A percentile compares a stretch with the other conserved stretches of the same genome.
Conservation (phyloP, 2,329 filamentous ascomycete genomes). For the Colletotrichum neosansevieriae region DNA sequence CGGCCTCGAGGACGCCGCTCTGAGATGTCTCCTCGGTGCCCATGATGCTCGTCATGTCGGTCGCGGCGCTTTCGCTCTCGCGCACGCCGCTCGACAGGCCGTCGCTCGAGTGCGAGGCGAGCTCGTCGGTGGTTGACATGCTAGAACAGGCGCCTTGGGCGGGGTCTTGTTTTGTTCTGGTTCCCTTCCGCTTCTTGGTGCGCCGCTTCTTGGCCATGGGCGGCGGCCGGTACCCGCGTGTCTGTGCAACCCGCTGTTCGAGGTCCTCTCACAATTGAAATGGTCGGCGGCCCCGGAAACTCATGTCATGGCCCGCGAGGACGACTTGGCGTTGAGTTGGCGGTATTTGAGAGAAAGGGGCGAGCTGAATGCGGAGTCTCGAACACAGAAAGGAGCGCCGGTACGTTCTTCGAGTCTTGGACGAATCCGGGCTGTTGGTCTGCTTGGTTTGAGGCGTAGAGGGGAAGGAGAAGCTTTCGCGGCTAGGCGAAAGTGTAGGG, state of each 20-base stretch:
- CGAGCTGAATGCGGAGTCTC: conserved; percentile 4
- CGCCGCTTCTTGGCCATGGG: conserved; percentile 53
- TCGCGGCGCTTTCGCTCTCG: conserved; percentile 50
- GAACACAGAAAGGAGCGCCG: conserved; percentile 8
- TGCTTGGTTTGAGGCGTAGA: conserved; percentile 2
- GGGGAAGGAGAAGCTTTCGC: neutral
- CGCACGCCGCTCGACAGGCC: conserved; percentile 48
- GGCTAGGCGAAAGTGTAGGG: neutral
- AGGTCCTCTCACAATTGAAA: conserved; percentile 33
- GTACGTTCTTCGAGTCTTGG: conserved; percentile 13
- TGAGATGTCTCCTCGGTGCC: conserved; percentile 49
- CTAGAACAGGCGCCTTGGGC: conserved; percentile 40
- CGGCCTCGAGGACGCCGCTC: conserved; percentile 41
- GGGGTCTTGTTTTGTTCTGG: conserved; percentile 41
- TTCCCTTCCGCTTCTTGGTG: conserved; percentile 46
- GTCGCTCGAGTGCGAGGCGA: conserved; percentile 50
- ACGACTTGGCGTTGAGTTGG: neutral
- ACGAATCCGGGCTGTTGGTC: conserved; percentile 23
- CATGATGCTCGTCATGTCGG: conserved; percentile 54
- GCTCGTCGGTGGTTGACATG: conserved; percentile 50
- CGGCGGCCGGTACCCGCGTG: conserved; percentile 39
- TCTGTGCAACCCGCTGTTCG: conserved; percentile 34
- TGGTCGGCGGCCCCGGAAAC: conserved; percentile 15
- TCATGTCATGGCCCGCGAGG: conserved; percentile 33
- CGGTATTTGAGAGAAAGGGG: conserved; percentile 15